phyloP scores from a whole-genome alignment of 1,284 basidiomycete genomes.

The Athelia psychrophila region DNA sequence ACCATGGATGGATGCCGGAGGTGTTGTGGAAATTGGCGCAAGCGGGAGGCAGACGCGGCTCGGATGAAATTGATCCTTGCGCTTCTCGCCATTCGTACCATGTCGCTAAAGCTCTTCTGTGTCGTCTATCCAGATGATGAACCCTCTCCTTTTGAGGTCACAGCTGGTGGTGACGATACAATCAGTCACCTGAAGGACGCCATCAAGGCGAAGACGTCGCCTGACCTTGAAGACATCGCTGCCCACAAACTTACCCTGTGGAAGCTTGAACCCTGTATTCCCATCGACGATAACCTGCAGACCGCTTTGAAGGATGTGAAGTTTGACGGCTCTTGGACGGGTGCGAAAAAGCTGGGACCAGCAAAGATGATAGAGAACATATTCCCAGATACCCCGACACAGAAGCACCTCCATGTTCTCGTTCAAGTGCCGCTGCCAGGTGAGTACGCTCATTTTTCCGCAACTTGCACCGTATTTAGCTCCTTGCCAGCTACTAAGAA shows the following conservation, averaged over 20 bases:
- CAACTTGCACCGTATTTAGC: neutral
- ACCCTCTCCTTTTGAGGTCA: neutral
- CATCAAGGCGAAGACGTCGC: neutral
- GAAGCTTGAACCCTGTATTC: neutral
- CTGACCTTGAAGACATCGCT: neutral
- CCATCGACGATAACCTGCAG: neutral
- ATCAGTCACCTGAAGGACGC: neutral
- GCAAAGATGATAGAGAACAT: neutral
- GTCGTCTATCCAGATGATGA: neutral
- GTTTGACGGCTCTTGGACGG: too few relatives aligned
- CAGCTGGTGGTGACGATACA: neutral
- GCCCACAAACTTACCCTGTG: neutral
- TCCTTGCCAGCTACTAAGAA: neutral
- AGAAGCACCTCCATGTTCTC: neutral
- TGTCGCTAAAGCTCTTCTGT: neutral
- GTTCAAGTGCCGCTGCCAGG: neutral
- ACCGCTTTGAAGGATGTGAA: too few relatives aligned
- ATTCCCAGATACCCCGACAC: neutral
- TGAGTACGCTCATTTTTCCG: neutral
- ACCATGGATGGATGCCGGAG: too few relatives aligned
- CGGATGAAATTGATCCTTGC: too few relatives aligned
- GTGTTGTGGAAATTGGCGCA: too few relatives aligned
- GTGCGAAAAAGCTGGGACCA: neutral
- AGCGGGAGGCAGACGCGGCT: too few relatives aligned
- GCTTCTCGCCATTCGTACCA: too few relatives aligned